Conservation (phyloP, 805 yeast genomes). For the Yamadazyma takamatsuzukensis region DNA sequence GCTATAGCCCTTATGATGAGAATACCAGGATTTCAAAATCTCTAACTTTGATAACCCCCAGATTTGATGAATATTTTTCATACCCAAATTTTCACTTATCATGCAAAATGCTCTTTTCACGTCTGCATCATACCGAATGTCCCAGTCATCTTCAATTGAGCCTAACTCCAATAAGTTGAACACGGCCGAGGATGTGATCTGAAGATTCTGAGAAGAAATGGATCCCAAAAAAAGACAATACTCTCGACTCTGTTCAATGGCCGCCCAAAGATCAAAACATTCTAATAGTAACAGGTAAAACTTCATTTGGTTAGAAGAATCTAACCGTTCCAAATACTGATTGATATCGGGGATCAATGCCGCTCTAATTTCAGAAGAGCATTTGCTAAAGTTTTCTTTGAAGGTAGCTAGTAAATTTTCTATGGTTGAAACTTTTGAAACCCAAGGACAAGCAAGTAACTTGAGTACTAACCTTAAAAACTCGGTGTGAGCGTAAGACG, state of each 20-base stretch:
- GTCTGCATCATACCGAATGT: not conserved
- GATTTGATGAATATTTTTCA: constrained; percentile 23
- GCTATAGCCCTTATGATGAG: constrained; percentile 22
- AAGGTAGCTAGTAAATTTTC: too few relatives aligned
- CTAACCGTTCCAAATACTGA: not conserved
- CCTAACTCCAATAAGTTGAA: constrained; percentile 11
- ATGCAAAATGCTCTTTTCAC: constrained; percentile 1
- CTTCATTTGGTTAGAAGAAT: constrained; percentile 3
- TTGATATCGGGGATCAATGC: constrained; percentile 6
- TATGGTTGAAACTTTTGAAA: constrained; percentile 3
- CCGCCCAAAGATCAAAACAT: too few relatives aligned
- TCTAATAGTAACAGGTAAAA: constrained; percentile 6
- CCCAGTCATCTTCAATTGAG: constrained; percentile 1
- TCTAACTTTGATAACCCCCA: constrained; percentile 28
- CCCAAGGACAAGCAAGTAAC: constrained; percentile 1
- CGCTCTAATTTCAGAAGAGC: constrained; percentile 6
- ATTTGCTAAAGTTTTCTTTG: too few relatives aligned
- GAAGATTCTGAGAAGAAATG: constrained; percentile 2
- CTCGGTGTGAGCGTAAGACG: constrained; percentile 2
- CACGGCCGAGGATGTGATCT: constrained; percentile 4
- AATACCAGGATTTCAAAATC: constrained; percentile 45
- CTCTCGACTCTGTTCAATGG: too few relatives aligned
- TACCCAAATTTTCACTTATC: constrained; percentile 2
- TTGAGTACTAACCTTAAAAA: not conserved
- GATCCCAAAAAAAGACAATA: constrained; percentile 10